These are phyloP conservation scores for Blakeslea trispora DNA, from an alignment of 371 early-diverging fungal genomes.

Conservation along the genomic window DNA sequence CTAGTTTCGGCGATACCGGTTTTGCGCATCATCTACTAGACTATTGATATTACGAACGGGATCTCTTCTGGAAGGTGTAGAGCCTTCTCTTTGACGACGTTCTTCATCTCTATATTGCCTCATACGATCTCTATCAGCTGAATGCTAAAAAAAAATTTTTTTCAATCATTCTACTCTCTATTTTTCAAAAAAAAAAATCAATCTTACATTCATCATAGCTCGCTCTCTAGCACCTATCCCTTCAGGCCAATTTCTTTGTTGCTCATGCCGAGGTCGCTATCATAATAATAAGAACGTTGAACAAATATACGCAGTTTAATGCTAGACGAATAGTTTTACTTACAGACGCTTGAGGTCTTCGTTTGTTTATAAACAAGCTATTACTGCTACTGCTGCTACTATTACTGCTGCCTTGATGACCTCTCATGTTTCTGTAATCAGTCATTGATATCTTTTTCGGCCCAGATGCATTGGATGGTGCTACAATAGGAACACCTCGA, in stretches of 20 bases:
- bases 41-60: constrained; percentile 11
- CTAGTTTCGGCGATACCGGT: not conserved
- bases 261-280: constrained; percentile 7
- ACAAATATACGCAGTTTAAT: no score
- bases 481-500: not conserved
- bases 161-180: no score
- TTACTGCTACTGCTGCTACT: not conserved
- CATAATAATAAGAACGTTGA: no score
- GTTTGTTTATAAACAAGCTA: constrained; percentile 28
- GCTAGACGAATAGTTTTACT: no score
- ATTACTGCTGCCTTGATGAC: constrained; percentile 11
- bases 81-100: constrained; percentile 1
- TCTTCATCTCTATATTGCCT: constrained; percentile 16
- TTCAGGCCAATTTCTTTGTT: constrained; percentile 4
- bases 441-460: constrained; percentile 7
- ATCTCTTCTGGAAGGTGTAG: not conserved
- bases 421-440: constrained; percentile 27
- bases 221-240: constrained; percentile 22
- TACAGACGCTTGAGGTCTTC: constrained; percentile 2
- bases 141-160: constrained; percentile 15
- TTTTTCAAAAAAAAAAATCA: not conserved
- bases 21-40: constrained; percentile 15
- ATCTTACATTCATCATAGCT: constrained; percentile 20
- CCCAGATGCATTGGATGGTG: not conserved
- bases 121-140: constrained; percentile 19